Evolutionary conservation across 192 early-diverging fungal genomes (phyloP).

Genomic region (Coemansia pectinata): DNA sequence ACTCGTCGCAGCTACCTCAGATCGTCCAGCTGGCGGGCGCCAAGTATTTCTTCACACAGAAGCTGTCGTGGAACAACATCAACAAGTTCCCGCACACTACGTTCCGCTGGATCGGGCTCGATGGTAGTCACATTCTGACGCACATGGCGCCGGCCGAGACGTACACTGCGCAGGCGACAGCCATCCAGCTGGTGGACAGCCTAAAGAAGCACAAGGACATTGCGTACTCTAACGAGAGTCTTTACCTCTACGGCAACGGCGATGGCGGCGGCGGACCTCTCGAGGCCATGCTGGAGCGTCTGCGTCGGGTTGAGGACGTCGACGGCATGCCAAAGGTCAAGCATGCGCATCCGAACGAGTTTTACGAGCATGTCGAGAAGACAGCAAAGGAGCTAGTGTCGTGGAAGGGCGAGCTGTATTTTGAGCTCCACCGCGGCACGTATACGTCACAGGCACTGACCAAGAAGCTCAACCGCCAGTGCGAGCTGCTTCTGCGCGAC

Average conservation of each 20-base stretch:
- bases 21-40: constrained; percentile 75
- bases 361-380: constrained; percentile 80
- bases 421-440: constrained; percentile 97
- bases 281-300: constrained; percentile 80
- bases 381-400: constrained; percentile 66
- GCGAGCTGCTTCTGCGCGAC: constrained; percentile 83
- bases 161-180: constrained; percentile 65
- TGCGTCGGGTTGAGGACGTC: constrained; percentile 71
- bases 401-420: constrained; percentile 98
- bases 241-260: constrained; percentile 93
- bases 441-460: constrained; percentile 89
- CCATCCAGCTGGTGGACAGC: constrained; percentile 60
- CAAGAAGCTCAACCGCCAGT: constrained; percentile 85
- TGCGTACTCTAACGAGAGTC: constrained; percentile 78
- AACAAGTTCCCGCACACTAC: constrained; percentile 99
- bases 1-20: constrained; percentile 91
- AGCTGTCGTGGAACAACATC: constrained; percentile 99
- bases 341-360: constrained; percentile 75
- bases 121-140: constrained; percentile 80
- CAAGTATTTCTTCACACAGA: constrained; percentile 98
- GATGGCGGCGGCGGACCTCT: constrained; percentile 95
- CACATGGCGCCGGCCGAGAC: constrained; percentile 94
- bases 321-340: constrained; percentile 75
- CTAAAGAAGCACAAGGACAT: constrained; percentile 89
- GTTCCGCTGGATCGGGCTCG: constrained; percentile 90